phyloP scores from a whole-genome alignment of 1,284 basidiomycete species.

The Kwoniella shivajii region DNA sequence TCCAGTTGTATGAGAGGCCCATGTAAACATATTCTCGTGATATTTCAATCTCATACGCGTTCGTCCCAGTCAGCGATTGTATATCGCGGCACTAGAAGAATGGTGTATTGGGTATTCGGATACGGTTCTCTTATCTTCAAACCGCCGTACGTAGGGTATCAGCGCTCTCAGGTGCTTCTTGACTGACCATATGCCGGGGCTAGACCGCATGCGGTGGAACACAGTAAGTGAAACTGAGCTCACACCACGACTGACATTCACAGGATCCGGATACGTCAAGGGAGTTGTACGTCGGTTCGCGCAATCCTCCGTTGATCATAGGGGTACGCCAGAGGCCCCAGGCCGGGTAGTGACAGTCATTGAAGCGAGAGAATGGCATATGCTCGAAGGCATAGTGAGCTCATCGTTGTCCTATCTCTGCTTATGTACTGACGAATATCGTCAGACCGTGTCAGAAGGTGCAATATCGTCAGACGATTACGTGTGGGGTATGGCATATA shows the following conservation, averaged over 20 bases:
- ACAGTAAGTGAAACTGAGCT: constrained; percentile 21
- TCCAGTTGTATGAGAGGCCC: no score
- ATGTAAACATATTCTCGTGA: no score
- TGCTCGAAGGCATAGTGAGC: constrained; percentile 34
- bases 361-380: constrained; percentile 44
- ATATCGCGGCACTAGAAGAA: background rate
- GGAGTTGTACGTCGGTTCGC: constrained; percentile 48
- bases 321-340: constrained; percentile 45
- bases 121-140: constrained; percentile 52
- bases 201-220: constrained; percentile 45
- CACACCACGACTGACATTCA: background rate
- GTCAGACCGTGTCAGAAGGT: constrained; percentile 8
- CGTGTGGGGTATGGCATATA: constrained; percentile 49
- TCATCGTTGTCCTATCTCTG: background rate
- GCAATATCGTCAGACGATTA: constrained; percentile 31
- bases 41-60: background rate
- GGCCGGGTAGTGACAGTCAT: constrained; percentile 52
- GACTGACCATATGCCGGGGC: background rate
- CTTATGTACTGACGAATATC: background rate
- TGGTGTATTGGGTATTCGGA: constrained; percentile 49
- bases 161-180: background rate
- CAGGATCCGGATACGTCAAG: constrained; percentile 47
- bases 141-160: constrained; percentile 38
- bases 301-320: constrained; percentile 52
- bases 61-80: background rate